Evolutionary conservation across 1,139 yeast genomes (phyloP), one percentile per base, ranked within the genome.

Genomic region (Taiozyma sp.): DNA sequence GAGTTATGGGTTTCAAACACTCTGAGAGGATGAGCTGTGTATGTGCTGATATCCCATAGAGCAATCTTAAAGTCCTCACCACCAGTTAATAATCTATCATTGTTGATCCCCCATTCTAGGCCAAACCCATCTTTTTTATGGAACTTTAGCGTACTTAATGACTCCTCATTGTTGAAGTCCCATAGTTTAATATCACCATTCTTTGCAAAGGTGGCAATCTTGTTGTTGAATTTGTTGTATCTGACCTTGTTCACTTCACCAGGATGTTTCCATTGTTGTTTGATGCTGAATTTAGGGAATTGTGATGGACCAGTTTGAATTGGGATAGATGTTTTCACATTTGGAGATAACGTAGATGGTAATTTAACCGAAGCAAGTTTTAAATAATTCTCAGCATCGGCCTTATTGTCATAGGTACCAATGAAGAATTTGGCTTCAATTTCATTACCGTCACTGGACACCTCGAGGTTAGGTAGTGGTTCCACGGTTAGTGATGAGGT

Each of bases 71-170:
- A 67, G 63, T 87, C 95, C 56, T 80, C 81, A 3, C 88, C 77
- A 4, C 89, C 89, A 2, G 90, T 78, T 34, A 87, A 68, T 47
- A 87, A 72, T 50, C 69, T 68, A 3, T 73, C 71, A 42, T 72
- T 43, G 53, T 21, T 55, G 13, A 69, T 69, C 53, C 72, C 72
- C 95, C 95, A 88, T 55, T 84, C 83, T 49, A 88, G 69, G 1
- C 87, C 86, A 64, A 75, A 81, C 0, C 95, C 95, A 58, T 83
- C 89, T 49, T 71, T 73, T 24, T 73, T 71, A 65, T 88, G 96
- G 61, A 76, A 81, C 54, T 77, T 75, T 51, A 85, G 77, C 2
- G 68, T 54, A 13, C 49, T 42, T n/a, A 51, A 16, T 6, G 52
- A 43, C 47, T 53, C 47, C 58, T 70, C 47, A 54, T 61, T 50